phyloP scores from a whole-genome alignment of 2,329 filamentous ascomycete species.

The Alternaria rosae region DNA sequence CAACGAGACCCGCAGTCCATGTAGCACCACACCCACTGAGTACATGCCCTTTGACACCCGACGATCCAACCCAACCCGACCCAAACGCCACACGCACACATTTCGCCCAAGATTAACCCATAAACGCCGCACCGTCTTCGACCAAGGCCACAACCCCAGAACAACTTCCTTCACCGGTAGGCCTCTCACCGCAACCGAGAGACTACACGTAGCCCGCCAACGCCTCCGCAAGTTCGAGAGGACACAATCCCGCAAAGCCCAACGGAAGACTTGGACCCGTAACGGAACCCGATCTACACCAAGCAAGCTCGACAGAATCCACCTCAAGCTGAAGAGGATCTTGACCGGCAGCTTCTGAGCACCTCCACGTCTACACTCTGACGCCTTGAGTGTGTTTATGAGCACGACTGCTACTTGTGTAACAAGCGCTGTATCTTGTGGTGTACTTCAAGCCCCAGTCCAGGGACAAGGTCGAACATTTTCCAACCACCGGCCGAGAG shows the following conservation, averaged over 20 bases:
- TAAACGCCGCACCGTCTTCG: slow-evolving; percentile 1
- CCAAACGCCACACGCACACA: not conserved
- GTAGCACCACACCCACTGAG: not conserved
- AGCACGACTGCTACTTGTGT: slow-evolving; percentile 2
- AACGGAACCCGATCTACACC: not conserved
- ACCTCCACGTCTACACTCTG: not conserved
- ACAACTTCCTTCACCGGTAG: not conserved
- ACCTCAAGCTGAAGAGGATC: slow-evolving; percentile 5
- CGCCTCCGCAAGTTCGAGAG: slow-evolving; percentile 15
- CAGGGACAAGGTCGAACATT: not conserved
- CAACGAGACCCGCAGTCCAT: not conserved
- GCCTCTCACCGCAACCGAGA: slow-evolving; percentile 7
- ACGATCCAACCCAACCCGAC: not conserved
- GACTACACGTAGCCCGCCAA: slow-evolving; percentile 11
- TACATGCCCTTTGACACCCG: slow-evolving; percentile 5
- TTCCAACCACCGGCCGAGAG: not conserved
- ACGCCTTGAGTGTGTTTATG: not conserved
- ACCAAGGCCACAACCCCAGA: not conserved
- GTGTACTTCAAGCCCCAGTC: not conserved
- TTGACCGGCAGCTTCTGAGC: not conserved
- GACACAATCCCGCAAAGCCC: not conserved
- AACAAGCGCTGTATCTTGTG: slow-evolving; percentile 3
- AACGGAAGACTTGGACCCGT: not conserved
- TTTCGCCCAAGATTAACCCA: not conserved
- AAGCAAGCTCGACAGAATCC: slow-evolving; percentile 1